Base-by-base conservation (phyloP, 768 basidiomycete species). In the Exidia glandulosa region DNA sequence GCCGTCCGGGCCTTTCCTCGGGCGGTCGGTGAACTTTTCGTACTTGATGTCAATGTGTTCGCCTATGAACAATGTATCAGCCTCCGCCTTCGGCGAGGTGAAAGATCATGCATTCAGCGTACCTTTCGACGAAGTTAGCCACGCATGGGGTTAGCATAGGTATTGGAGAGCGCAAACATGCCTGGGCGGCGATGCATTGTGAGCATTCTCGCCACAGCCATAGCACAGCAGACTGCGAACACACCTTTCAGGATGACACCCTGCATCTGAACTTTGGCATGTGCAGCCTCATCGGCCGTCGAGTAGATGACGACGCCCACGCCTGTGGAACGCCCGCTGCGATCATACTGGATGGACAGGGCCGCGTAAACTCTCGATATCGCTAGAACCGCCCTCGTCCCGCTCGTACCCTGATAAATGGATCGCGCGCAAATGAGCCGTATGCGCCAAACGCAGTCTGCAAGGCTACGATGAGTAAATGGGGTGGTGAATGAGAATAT, bases 401-500 rank as follows among this genome's bases (percentile, higher is more conserved):
- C 37, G 68, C 73, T 74, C 93, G 87, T 93, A 95, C 92, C 87
- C 88, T 90, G 74, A 95, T 92, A 73, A 84, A 76, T 76, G 92
- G 92, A 80, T 93, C 90, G 74, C 90, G 86, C 69, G 90, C 81
- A 74, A 95, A 84, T 76, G 89, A 90, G 77, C 92, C 92, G 73
- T 90, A 86, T 71, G 88, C 84, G 68, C 90, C 88, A 80, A 94
- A 95, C 66, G 94, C 91, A 74, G 81, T 79, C 91, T 94, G n/a
- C n/a, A n/a, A n/a, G n/a, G n/a, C n/a, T n/a, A n/a, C 66, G 25
- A 64, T 63, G 3, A 32, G 50, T 13, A 60, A 25, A n/a, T n/a
- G n/a, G n/a, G n/a, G n/a, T n/a, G n/a, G n/a, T n/a, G n/a, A n/a
- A n/a, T n/a, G n/a, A n/a, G n/a, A n/a, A n/a, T n/a, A n/a, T n/a